phyloP scores from a whole-genome alignment of 768 basidiomycete species.

The Leccinum aurantiacum region DNA sequence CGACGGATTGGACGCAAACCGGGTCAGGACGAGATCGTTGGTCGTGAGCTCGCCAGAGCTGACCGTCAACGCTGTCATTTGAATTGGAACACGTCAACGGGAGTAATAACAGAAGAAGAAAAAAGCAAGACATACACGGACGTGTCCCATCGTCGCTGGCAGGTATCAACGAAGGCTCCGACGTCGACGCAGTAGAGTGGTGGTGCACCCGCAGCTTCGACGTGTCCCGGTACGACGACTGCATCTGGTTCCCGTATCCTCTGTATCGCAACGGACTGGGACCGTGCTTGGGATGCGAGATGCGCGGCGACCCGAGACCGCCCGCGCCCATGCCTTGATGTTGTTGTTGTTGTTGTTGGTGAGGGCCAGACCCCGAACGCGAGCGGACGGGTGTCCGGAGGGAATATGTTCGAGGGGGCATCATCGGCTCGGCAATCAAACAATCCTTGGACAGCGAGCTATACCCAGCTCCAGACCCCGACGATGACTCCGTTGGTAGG shows the following conservation, averaged over 20 bases:
- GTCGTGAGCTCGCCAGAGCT: conserved; percentile 55
- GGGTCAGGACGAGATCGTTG: conserved; percentile 47
- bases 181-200: conserved; percentile 72
- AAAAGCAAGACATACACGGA: conserved; percentile 40
- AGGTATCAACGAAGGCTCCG: conserved; percentile 78
- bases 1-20: conserved; percentile 41
- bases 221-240: conserved; percentile 40
- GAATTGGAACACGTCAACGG: conserved; percentile 12
- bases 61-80: conserved; percentile 26
- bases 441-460: conserved; percentile 49
- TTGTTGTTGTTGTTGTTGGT: conserved; percentile 18
- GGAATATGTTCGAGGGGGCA: conserved; percentile 33
- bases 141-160: conserved; percentile 46
- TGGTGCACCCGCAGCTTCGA: conserved; percentile 60
- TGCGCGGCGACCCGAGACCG: conserved; percentile 33
- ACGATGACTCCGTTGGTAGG: conserved; percentile 23
- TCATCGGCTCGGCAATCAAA: conserved; percentile 40
- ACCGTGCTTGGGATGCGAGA: conserved; percentile 36
- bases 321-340: conserved; percentile 19
- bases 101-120: conserved; percentile 13
- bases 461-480: conserved; percentile 24
- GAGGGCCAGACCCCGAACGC: conserved; percentile 30
- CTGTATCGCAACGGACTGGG: conserved; percentile 46
- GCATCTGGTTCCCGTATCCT: conserved; percentile 36
- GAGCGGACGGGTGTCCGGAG: conserved; percentile 34